These are phyloP conservation scores for Hebeloma cylindrosporum DNA, from an alignment of 768 basidiomycete genomes.

Conservation along the genomic window DNA sequence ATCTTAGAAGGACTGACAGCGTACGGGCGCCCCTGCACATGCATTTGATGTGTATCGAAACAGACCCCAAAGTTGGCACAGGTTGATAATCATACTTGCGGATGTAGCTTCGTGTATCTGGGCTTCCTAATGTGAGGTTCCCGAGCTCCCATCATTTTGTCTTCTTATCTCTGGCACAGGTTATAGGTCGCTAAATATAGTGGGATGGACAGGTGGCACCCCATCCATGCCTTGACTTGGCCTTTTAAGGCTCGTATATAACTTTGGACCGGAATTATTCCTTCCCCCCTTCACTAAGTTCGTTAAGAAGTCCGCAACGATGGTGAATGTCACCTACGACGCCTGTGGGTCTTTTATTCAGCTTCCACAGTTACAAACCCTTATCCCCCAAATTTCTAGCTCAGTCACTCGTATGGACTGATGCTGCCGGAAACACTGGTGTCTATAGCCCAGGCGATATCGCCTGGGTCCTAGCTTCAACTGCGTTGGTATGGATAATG, in stretches of 20 bases:
- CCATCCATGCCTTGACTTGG: neutral
- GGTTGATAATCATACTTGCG: no score
- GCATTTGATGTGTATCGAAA: no score
- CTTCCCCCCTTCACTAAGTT: neutral
- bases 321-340: slow-evolving; percentile 38
- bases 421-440: slow-evolving; percentile 16
- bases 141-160: no score
- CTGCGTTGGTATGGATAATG: slow-evolving; percentile 85
- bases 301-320: slow-evolving; percentile 12
- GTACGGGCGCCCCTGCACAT: no score
- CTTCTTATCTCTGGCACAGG: neutral
- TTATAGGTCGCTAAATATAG: slow-evolving; percentile 3
- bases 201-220: neutral
- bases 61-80: no score
- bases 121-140: no score
- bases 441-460: slow-evolving; percentile 53
- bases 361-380: neutral
- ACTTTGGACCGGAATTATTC: neutral
- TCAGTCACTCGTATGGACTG: slow-evolving; percentile 19
- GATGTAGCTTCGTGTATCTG: no score
- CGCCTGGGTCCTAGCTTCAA: slow-evolving; percentile 66
- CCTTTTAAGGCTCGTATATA: neutral
- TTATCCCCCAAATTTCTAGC: slow-evolving; percentile 12
- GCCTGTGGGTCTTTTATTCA: slow-evolving; percentile 23
- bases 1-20: no score